phyloP scores from a whole-genome alignment of 805 yeast genomes.

The Phaffomyces thermotolerans region DNA sequence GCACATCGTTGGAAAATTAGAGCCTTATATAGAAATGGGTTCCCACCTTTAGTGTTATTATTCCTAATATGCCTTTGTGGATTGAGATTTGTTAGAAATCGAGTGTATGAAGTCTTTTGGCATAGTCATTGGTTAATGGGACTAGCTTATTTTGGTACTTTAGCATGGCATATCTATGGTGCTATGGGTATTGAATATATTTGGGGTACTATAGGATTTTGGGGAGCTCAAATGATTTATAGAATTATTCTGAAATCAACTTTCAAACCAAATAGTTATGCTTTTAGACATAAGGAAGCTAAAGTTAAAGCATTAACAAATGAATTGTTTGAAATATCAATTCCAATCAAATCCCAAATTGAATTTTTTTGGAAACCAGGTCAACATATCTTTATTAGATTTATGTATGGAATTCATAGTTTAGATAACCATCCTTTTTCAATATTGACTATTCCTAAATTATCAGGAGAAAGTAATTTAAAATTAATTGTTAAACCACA shows the following conservation, averaged over 20 bases:
- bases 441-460: conserved; percentile 29
- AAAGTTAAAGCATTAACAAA: conserved; percentile 18
- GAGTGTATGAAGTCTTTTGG: conserved; percentile 40
- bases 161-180: conserved; percentile 37
- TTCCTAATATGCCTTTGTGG: conserved; percentile 38
- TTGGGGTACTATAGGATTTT: conserved; percentile 44
- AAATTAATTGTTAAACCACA: conserved; percentile 40
- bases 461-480: conserved; percentile 12
- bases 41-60: conserved; percentile 41
- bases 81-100: conserved; percentile 32
- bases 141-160: conserved; percentile 38
- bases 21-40: conserved; percentile 31
- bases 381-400: conserved; percentile 46
- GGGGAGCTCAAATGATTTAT: conserved; percentile 44
- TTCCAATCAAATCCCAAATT: conserved; percentile 18
- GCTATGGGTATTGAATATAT: conserved; percentile 34
- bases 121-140: conserved; percentile 50
- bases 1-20: conserved; percentile 19
- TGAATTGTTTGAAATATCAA: conserved; percentile 30
- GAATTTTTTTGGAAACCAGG: conserved; percentile 45
- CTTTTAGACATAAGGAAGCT: conserved; percentile 33
- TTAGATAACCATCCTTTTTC: conserved; percentile 54
- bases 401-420: conserved; percentile 32
- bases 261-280: conserved; percentile 35
- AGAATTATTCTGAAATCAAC: conserved; percentile 39